Conservation (phyloP, 2,329 filamentous ascomycete genomes). For the Chrysosporium keratinophilum region DNA sequence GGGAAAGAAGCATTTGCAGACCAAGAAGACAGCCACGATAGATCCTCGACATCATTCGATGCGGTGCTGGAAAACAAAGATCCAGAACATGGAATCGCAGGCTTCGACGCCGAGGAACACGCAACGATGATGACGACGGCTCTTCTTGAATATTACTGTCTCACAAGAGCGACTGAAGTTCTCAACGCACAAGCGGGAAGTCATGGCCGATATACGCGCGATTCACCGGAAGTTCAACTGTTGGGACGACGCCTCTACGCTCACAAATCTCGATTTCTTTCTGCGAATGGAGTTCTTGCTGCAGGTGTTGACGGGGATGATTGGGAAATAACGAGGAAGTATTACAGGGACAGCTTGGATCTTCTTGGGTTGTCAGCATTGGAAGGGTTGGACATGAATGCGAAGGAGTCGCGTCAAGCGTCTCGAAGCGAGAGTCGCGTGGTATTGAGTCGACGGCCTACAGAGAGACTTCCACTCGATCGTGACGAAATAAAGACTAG, state of each 20-base stretch:
- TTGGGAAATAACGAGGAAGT: slow-evolving; percentile 27
- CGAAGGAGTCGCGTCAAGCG: slow-evolving; percentile 15
- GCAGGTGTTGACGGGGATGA: slow-evolving; percentile 33
- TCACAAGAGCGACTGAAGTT: slow-evolving; percentile 36
- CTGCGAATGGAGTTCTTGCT: slow-evolving; percentile 33
- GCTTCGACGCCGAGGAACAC: slow-evolving; percentile 29
- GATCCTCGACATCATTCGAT: slow-evolving; percentile 4
- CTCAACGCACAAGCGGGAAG: slow-evolving; percentile 33
- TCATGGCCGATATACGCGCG: slow-evolving; percentile 28
- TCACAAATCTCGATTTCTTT: slow-evolving; percentile 35
- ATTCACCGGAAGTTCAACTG: slow-evolving; percentile 35
- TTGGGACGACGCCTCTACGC: slow-evolving; percentile 35
- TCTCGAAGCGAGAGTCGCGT: slow-evolving; percentile 17
- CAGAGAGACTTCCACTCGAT: not conserved
- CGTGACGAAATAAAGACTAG: not conserved
- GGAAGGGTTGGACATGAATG: slow-evolving; percentile 26
- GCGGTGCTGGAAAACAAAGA: slow-evolving; percentile 10
- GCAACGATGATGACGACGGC: slow-evolving; percentile 36
- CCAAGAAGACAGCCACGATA: not conserved
- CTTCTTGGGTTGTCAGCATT: slow-evolving; percentile 30
- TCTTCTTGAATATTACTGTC: slow-evolving; percentile 38
- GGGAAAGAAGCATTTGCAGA: not conserved
- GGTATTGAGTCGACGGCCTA: not conserved
- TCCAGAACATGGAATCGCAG: slow-evolving; percentile 15
- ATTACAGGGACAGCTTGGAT: slow-evolving; percentile 37